These are phyloP conservation scores for Coniella lustricola DNA, from an alignment of 2,329 filamentous ascomycete genomes.

Conservation along the genomic window DNA sequence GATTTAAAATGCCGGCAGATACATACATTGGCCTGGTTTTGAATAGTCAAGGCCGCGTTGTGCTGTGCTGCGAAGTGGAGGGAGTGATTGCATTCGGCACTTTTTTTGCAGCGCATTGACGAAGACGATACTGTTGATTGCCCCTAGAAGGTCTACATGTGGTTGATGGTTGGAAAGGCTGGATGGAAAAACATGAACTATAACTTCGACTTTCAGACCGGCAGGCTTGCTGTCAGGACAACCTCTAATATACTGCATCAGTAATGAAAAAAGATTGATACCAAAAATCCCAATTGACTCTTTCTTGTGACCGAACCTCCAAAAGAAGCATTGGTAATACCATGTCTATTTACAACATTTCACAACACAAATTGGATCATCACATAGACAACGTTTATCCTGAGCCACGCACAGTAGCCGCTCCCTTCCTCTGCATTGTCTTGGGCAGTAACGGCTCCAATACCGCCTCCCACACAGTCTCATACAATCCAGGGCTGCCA, in stretches of 20 bases:
- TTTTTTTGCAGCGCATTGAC: not conserved
- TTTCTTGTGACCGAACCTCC: no score
- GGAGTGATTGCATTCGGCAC: not conserved
- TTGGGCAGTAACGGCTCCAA: conserved; percentile 37
- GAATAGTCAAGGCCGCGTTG: not conserved
- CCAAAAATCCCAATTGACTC: no score
- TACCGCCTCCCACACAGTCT: conserved; percentile 37
- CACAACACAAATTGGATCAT: no score
- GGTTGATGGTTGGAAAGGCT: no score
- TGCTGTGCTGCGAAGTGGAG: not conserved
- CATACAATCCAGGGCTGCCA: conserved; percentile 37
- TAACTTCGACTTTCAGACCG: no score
- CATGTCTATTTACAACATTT: no score
- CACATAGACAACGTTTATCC: no score
- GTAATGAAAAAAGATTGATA: no score
- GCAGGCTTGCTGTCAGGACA: no score
- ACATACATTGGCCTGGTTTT: not conserved
- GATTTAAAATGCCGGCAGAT: not conserved
- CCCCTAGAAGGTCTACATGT: not conserved
- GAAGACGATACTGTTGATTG: not conserved
- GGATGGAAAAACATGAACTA: not conserved
- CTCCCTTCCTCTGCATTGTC: conserved; percentile 31
- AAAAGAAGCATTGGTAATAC: not conserved
- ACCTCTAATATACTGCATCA: no score
- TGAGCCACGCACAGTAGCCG: conserved; percentile 23